These are phyloP conservation scores for Xerocomus cyaneibrunnescens DNA, from an alignment of 1,284 basidiomycete species.

Conservation along the genomic window DNA sequence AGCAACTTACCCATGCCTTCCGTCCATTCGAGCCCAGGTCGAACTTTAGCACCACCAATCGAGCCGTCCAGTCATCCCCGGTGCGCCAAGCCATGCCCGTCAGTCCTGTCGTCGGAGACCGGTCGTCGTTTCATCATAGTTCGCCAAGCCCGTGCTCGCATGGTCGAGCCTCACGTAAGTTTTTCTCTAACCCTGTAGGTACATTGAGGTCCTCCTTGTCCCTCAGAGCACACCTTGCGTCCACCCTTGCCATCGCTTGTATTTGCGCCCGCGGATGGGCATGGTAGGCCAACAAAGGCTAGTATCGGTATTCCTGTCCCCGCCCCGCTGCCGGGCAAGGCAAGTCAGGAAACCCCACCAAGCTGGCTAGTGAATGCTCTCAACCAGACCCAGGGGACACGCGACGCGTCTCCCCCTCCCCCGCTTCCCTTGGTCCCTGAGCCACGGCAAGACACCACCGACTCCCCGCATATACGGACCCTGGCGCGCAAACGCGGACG, in stretches of 20 bases:
- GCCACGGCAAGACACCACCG: not conserved
- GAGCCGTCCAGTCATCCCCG: constrained; percentile 9
- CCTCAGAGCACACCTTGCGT: constrained; percentile 5
- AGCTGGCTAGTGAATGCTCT: constrained; percentile 8
- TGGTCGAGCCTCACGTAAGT: constrained; percentile 17
- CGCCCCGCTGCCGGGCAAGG: not conserved
- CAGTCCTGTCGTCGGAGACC: not conserved
- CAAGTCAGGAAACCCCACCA: not conserved
- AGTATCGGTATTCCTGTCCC: not conserved
- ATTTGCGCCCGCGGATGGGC: too few species aligned
- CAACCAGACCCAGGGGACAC: not conserved
- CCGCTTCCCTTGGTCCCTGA: not conserved
- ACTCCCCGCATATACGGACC: constrained; percentile 8
- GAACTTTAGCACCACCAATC: too few species aligned
- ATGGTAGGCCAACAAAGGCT: not conserved
- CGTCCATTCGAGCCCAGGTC: too few species aligned
- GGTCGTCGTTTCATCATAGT: constrained; percentile 1
- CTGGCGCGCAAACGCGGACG: constrained; percentile 5
- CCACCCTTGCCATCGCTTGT: not conserved
- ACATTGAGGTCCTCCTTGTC: constrained; percentile 6
- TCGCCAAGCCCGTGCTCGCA: constrained; percentile 5
- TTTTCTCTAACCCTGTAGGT: constrained; percentile 1
- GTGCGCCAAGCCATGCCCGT: not conserved
- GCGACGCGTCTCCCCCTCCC: not conserved
- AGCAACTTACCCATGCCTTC: too few species aligned